phyloP scores from a whole-genome alignment of 352 stramenopile genomes.

The Blastocystis sp. region DNA sequence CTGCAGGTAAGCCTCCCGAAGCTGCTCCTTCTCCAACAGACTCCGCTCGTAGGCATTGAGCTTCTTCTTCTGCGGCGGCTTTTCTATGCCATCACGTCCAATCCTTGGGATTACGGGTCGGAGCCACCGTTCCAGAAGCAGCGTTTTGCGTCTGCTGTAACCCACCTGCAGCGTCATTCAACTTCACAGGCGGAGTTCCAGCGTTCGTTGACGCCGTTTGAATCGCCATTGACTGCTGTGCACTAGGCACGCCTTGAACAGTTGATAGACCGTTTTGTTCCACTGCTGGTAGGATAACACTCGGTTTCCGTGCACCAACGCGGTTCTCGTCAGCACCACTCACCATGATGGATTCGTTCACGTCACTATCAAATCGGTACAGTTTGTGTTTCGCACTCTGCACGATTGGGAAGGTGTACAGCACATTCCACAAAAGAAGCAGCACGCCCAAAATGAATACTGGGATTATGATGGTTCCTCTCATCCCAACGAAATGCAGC shows the following conservation, averaged over 20 bases:
- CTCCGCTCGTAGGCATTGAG: constrained; percentile 45
- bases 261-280: no score
- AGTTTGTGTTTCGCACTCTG: background rate
- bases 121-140: no score
- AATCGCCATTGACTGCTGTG: no score
- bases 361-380: background rate
- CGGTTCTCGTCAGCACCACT: no score
- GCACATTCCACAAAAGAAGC: background rate
- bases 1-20: constrained; percentile 18
- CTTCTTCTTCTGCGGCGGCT: background rate
- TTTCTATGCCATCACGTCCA: background rate
- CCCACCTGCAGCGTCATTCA: no score
- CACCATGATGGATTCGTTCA: background rate
- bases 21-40: constrained; percentile 15
- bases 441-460: background rate
- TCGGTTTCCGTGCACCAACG: no score
- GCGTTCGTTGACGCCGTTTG: no score
- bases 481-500: background rate
- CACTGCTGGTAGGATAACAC: no score
- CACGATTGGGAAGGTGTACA: background rate
- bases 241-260: no score
- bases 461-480: background rate
- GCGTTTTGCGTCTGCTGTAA: no score
- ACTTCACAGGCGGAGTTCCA: no score
- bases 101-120: no score